Conservation (phyloP, 164 flowering plant species). For the Nelumbo lutea region DNA sequence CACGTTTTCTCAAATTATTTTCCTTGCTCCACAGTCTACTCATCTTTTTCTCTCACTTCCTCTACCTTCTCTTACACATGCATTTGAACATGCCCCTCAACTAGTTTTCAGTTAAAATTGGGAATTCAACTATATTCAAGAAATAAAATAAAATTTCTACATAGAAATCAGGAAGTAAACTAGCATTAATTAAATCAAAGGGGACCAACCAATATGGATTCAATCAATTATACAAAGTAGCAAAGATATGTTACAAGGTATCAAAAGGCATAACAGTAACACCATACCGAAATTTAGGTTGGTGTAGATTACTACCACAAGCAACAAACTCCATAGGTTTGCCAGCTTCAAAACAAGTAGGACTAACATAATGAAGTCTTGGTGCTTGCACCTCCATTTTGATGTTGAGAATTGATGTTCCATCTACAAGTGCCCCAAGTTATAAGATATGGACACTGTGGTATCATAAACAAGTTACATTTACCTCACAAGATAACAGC, state of each 20-base stretch:
- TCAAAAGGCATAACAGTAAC: neutral
- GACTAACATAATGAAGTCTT: slow-evolving; percentile 79
- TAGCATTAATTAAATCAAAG: no score
- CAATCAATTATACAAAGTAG: neutral
- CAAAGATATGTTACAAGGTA: neutral
- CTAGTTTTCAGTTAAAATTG: no score
- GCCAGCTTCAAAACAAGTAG: slow-evolving; percentile 87
- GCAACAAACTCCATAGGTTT: slow-evolving; percentile 77
- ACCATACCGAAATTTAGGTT: slow-evolving; percentile 66
- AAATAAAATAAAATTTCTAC: no score
- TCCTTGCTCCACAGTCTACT: no score
- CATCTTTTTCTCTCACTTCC: no score
- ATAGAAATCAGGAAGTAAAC: no score
- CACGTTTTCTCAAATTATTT: no score
- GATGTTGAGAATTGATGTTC: slow-evolving; percentile 46
- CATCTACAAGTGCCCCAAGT: slow-evolving; percentile 34
- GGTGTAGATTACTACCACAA: slow-evolving; percentile 81
- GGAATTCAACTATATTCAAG: neutral
- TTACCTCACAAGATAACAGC: no score
- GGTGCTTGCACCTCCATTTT: slow-evolving; percentile 43
- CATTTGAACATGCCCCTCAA: no score
- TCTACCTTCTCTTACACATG: no score
- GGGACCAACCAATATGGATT: neutral
- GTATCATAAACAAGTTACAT: no score
- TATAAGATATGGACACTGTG: slow-evolving; percentile 6